Evolutionary conservation across 257 asterid species (phyloP).

Genomic region (Fraxinus excelsior): DNA sequence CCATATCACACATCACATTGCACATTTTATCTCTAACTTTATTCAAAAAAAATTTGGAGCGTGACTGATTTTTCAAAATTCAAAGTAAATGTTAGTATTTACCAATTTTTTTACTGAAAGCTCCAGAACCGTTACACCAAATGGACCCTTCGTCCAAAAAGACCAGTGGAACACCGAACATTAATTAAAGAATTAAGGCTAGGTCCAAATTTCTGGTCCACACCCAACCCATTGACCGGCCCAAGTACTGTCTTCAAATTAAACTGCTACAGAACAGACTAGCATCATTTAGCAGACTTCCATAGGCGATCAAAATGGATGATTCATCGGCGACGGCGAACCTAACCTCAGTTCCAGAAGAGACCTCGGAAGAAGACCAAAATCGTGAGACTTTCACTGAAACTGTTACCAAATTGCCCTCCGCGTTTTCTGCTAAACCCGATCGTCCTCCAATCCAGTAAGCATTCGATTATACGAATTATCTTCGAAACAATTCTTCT

Average conservation of each 20-base stretch:
- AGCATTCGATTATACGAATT: constrained; percentile 30
- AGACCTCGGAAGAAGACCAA: constrained; percentile 39
- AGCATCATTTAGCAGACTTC: neutral
- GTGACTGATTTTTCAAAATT: too few relatives aligned
- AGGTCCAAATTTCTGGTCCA: neutral
- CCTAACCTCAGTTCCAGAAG: constrained; percentile 69
- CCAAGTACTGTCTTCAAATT: neutral
- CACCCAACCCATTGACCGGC: neutral
- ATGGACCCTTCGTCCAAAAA: too few relatives aligned
- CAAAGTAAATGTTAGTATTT: too few relatives aligned
- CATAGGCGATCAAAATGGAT: constrained; percentile 38
- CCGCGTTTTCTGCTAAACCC: constrained; percentile 71
- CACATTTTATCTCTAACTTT: too few relatives aligned
- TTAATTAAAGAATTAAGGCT: too few relatives aligned
- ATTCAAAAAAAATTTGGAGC: too few relatives aligned
- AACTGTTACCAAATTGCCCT: constrained; percentile 35
- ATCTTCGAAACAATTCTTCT: neutral
- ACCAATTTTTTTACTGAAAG: too few relatives aligned
- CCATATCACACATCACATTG: too few relatives aligned
- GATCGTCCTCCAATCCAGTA: constrained; percentile 75
- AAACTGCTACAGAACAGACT: too few relatives aligned
- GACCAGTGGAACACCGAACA: too few relatives aligned
- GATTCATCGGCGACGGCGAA: constrained; percentile 38
- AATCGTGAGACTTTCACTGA: constrained; percentile 33
- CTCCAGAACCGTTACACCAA: too few relatives aligned